A percentile compares a stretch with the other conserved stretches of the same genome.
phyloP scores from a whole-genome alignment of 23 red algal genomes.

The Gracilaria caudata region DNA sequence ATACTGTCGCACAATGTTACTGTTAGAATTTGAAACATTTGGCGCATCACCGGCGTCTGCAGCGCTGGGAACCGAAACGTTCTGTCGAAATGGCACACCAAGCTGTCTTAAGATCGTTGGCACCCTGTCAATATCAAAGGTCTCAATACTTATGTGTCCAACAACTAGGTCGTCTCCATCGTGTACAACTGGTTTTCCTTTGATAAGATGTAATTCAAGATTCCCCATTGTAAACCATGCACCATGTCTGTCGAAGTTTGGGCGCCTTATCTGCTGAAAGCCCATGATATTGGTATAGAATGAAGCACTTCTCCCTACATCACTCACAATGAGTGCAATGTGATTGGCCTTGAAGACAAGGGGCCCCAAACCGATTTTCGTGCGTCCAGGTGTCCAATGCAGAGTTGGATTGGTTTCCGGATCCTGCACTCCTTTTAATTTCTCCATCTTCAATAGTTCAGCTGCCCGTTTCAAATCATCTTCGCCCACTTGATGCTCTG shows the following conservation, averaged over 20 bases:
- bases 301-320: constrained; percentile 24
- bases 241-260: constrained; percentile 53
- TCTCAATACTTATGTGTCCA: constrained; percentile 55
- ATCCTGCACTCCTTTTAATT: background rate
- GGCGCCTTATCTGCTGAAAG: constrained; percentile 49
- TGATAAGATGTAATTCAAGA: constrained; percentile 57
- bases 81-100: constrained; percentile 45
- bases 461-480: constrained; percentile 23
- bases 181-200: constrained; percentile 27
- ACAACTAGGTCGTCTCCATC: constrained; percentile 38
- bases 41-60: background rate
- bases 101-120: background rate
- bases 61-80: constrained; percentile 40
- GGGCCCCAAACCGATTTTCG: constrained; percentile 22
- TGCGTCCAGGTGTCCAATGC: constrained; percentile 19
- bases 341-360: constrained; percentile 49
- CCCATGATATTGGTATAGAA: constrained; percentile 52
- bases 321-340: constrained; percentile 39
- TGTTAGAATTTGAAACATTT: background rate
- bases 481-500: background rate
- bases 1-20: constrained; percentile 35
- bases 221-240: constrained; percentile 62
- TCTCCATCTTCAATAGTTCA: background rate
- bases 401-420: background rate
- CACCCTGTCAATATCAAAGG: constrained; percentile 32